A percentile compares a stretch with the other conserved stretches of the same genome.
Evolutionary conservation across 148 eudicot genomes (phyloP).

Genomic region (Beta vulgaris): DNA sequence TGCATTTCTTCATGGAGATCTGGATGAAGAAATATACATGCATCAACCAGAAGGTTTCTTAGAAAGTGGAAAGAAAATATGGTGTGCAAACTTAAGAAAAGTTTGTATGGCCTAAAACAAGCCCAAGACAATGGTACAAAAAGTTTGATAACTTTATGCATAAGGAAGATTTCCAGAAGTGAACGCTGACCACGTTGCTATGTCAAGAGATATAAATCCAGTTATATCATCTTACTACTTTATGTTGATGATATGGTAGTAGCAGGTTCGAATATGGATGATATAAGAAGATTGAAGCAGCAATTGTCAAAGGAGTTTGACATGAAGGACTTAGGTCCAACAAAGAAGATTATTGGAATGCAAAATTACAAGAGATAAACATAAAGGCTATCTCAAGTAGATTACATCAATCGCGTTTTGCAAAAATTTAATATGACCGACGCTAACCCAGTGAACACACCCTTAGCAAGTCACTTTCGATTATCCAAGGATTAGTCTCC

Average conservation of each 20-base stretch:
- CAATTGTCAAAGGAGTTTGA: slow-evolving; percentile 11
- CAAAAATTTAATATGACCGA: slow-evolving; percentile 5
- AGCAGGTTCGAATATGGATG: neutral
- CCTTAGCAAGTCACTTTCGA: slow-evolving; percentile 17
- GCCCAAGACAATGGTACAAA: no score
- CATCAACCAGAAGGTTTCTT: no score
- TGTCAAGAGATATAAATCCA: neutral
- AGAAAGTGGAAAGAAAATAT: no score
- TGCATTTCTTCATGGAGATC: no score
- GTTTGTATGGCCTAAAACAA: no score
- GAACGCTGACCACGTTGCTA: slow-evolving; percentile 5
- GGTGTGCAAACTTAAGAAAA: no score
- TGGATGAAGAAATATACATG: no score
- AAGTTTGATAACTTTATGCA: no score
- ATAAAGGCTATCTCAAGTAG: slow-evolving; percentile 7
- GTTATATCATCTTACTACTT: slow-evolving; percentile 13
- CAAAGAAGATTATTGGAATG: slow-evolving; percentile 17
- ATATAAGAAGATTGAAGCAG: slow-evolving; percentile 1
- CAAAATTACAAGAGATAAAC: slow-evolving; percentile 12
- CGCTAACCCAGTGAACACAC: slow-evolving; percentile 20
- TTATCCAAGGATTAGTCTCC: slow-evolving; percentile 13
- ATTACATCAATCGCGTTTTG: slow-evolving; percentile 9
- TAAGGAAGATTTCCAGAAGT: neutral
- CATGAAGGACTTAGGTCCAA: slow-evolving; percentile 17
- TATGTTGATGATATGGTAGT: no score